These are phyloP conservation scores for Fusarium sp. DNA, from an alignment of 2,329 filamentous ascomycete genomes.

Conservation along the genomic window DNA sequence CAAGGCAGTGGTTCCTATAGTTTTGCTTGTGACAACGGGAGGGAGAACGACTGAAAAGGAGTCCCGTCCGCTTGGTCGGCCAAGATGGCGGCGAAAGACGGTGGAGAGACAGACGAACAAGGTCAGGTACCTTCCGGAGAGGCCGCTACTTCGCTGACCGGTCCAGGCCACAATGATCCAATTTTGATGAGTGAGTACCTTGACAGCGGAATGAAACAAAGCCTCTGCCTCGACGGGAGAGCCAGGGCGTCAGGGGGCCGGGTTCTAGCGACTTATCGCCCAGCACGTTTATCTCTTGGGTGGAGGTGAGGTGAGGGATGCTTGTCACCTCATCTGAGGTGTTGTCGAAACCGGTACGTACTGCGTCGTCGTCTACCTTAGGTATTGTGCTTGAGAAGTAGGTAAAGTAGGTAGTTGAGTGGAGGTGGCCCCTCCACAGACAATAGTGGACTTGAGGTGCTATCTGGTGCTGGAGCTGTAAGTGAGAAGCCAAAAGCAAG, in stretches of 20 bases:
- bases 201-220: conserved; percentile 30
- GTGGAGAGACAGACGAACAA: conserved; percentile 22
- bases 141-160: conserved; percentile 32
- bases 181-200: conserved; percentile 30
- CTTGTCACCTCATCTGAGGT: conserved; percentile 8
- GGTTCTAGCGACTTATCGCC: conserved; percentile 22
- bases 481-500: not conserved
- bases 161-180: conserved; percentile 35
- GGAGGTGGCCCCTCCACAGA: conserved; percentile 8
- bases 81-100: conserved; percentile 34
- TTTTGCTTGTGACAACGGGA: conserved; percentile 25
- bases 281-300: conserved; percentile 29
- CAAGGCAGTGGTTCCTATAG: not conserved
- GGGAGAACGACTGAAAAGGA: conserved; percentile 29
- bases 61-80: conserved; percentile 17
- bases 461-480: conserved; percentile 7
- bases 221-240: conserved; percentile 19
- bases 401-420: not conserved
- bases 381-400: not conserved
- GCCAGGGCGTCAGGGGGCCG: conserved; percentile 2
- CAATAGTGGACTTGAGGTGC: conserved; percentile 14
- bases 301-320: conserved; percentile 17
- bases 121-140: conserved; percentile 32
- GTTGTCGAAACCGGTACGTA: conserved; percentile 11
- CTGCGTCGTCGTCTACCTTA: not conserved